Evolutionary conservation across 2,329 filamentous ascomycete species (phyloP), one percentile per base, ranked within the genome.

Genomic region (Karstenula rhodostoma): DNA sequence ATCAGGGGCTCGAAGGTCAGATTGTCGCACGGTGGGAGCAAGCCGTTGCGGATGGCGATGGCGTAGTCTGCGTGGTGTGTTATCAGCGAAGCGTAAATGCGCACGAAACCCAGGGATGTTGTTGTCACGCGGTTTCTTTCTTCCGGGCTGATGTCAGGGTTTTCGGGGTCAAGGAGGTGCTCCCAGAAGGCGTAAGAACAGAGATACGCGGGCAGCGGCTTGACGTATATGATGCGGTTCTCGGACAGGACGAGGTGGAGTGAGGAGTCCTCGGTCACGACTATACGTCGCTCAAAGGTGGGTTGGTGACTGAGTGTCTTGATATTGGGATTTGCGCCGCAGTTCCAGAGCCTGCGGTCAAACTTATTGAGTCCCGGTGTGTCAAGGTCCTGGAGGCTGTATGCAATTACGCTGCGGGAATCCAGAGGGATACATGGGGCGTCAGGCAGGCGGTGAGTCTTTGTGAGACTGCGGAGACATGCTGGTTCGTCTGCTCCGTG

Each of bases 101-200:
- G 59, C 27, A 71, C 59, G 52, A 69, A 71, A 7, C 68, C 68
- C 1, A 68, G 54, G 4, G 59, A 51, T 17, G 64, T 64, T 3
- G 29, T 42, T 8, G 27, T 19, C 7, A 68, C 13, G 12, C 15
- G 19, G 5, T 63, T 56, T 25, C 63, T 51, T 25, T 68, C 57
- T 37, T 58, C 63, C 13, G 32, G 17, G 15, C 52, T 56, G 37
- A 65, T 49, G 12, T n/a, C 47, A 23, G 55, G 47, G 29, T 58
- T 62, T 9, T 47, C 58, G 2, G 49, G 33, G 22, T 71, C 67
- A 22, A 71, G 56, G 0, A 70, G 22, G 23, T 58, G 65, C 13
- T 67, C 59, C 69, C 67, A 71, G 35, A 68, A 73, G 2, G 66
- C 69, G 37, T 58, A 57, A 6, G 65, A 67, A 5, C 58, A 56